These are phyloP conservation scores for Aspergillus leporis DNA, from an alignment of 495 filamentous ascomycete genomes.

Conservation along the genomic window DNA sequence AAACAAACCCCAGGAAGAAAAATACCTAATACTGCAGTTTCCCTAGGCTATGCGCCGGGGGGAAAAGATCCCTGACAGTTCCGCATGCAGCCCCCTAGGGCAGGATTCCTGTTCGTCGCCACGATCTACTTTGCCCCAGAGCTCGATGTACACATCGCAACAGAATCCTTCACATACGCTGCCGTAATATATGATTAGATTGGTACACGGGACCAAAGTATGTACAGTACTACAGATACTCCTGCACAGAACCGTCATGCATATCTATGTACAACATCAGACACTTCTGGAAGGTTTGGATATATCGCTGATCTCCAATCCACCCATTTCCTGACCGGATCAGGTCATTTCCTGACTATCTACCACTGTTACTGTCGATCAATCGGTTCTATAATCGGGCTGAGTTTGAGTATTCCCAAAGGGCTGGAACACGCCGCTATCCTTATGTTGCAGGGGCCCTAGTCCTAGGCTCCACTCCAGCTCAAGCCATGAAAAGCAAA, in stretches of 20 bases:
- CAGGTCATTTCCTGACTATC: slow-evolving; percentile 11
- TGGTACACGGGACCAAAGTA: not conserved
- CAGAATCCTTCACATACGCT: not conserved
- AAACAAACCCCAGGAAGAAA: not conserved
- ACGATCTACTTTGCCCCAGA: slow-evolving; percentile 12
- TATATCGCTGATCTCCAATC: slow-evolving; percentile 14
- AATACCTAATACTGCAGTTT: slow-evolving; percentile 5
- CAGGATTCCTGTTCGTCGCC: slow-evolving; percentile 7
- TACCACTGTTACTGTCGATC: slow-evolving; percentile 14
- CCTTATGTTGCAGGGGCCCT: slow-evolving; percentile 3
- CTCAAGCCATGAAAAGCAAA: not conserved
- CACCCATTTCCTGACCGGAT: slow-evolving; percentile 10
- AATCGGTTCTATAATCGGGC: slow-evolving; percentile 8
- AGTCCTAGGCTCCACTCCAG: not conserved
- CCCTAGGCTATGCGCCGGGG: slow-evolving; percentile 10
- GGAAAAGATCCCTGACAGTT: slow-evolving; percentile 8
- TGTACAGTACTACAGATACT: not conserved
- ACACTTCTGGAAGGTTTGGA: slow-evolving; percentile 13
- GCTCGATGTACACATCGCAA: not conserved
- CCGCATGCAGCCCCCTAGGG: not conserved
- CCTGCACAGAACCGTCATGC: slow-evolving; percentile 2
- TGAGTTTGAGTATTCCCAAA: slow-evolving; percentile 15
- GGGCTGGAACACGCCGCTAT: slow-evolving; percentile 16
- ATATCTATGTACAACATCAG: not conserved
- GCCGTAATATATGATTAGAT: not conserved